These are phyloP conservation scores for Penicillium bovifimosum DNA, from an alignment of 495 filamentous ascomycete genomes.

Conservation along the genomic window DNA sequence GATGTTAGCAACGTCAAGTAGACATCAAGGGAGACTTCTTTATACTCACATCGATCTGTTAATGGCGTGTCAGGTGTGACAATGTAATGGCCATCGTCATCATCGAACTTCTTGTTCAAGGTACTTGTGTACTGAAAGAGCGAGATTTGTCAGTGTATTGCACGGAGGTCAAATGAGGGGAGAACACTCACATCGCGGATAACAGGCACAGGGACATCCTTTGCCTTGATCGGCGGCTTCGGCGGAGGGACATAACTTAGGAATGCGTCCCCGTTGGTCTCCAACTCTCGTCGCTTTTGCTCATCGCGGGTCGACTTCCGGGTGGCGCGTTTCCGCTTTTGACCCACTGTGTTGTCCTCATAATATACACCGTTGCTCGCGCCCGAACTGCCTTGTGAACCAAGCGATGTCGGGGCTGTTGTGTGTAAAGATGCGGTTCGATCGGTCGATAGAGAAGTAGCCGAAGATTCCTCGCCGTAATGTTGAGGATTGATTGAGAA, in stretches of 20 bases:
- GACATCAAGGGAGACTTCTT: not conserved
- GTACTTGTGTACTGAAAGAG: conserved; percentile 35
- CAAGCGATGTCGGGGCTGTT: conserved; percentile 85
- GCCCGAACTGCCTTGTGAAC: conserved; percentile 64
- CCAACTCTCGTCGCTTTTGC: conserved; percentile 67
- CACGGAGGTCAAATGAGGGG: not conserved
- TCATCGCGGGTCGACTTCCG: conserved; percentile 73
- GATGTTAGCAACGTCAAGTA: conserved; percentile 9
- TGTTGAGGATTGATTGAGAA: conserved; percentile 70
- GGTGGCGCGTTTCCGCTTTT: conserved; percentile 83
- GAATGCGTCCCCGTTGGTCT: conserved; percentile 63
- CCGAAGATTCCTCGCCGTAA: conserved; percentile 57
- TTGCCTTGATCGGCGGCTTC: conserved; percentile 82
- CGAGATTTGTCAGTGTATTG: conserved; percentile 12
- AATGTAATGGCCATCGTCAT: conserved; percentile 95
- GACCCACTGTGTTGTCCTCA: conserved; percentile 55
- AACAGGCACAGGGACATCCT: conserved; percentile 79
- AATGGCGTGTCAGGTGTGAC: conserved; percentile 76
- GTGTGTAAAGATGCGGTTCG: conserved; percentile 82
- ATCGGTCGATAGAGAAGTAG: conserved; percentile 72
- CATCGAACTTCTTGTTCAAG: conserved; percentile 66
- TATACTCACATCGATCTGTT: conserved; percentile 79
- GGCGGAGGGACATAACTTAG: conserved; percentile 78
- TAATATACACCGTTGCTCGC: conserved; percentile 48
- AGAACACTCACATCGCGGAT: conserved; percentile 69